Base-by-base conservation (phyloP, 1,139 yeast genomes). In the Pichia sp. region DNA sequence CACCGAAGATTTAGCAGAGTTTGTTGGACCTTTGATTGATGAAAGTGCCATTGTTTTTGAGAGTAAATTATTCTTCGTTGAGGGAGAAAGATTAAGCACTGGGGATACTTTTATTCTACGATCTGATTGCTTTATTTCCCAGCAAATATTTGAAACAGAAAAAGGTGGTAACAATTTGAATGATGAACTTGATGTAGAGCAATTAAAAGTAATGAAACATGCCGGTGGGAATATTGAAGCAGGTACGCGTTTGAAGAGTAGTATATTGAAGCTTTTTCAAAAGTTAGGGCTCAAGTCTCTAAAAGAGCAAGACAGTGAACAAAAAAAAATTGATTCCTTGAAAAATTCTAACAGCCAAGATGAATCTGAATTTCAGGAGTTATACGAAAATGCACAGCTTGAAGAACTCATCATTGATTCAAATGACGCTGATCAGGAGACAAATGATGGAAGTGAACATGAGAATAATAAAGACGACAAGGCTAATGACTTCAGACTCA, bases 1-100 rank as follows among this genome's bases (percentile, higher is more conserved):
- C 1, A 85, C 91, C 0, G 92, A 86, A 59, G 87, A 83, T 52
- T 72, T 84, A 42, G 90, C 96, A 0, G 71, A 80, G n/a, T 77
- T 85, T 8, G 67, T 91, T 10, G 78, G 85, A 2, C 89, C 95
- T 0, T 73, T 91, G 44, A 60, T 90, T 5, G 89, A 83, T 55
- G 70, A 80, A 9, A 74, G 76, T 7, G 74, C 83, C 7, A 80
- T 87, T 20, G 66, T 68, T 1, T 85, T 89, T 64, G 78, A 77
- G 43, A 82, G 82, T 0, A 76, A 81, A 0, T 77, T 88, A 40
- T 77, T 87, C n/a, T 81, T 77, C 63, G 55, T 59, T 12, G 83
- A 84, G 30, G 80, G 76, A 24, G 71, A 75, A 16, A 67, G 84
- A 46, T 68, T 91, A 36, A 77, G 87, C 6, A 81, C 85, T 1